Conservation (phyloP, 2,329 filamentous ascomycete genomes). For the Pseudogymnoascus sp. region DNA sequence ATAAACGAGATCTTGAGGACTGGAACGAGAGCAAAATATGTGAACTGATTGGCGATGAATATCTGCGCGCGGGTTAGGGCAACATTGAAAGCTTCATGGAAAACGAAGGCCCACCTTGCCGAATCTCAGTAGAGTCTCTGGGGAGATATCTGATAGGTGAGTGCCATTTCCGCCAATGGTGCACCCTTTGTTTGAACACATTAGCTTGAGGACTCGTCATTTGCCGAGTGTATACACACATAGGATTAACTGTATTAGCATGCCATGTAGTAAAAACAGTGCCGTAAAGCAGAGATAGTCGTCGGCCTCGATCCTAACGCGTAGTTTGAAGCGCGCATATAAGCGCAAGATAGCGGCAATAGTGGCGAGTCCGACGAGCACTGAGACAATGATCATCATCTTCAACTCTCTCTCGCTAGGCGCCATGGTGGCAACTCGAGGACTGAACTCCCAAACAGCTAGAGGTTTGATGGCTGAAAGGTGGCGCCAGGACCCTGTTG, state of each 20-base stretch:
- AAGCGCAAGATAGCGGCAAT: neutral
- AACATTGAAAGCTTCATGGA: no score
- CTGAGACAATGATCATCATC: constrained; percentile 2
- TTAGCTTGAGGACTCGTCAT: neutral
- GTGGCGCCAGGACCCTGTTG: neutral
- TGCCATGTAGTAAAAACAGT: neutral
- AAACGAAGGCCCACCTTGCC: neutral
- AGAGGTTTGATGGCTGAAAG: neutral
- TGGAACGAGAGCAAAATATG: neutral
- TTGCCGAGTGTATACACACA: neutral
- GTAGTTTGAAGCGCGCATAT: neutral
- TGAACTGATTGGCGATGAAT: constrained; percentile 4
- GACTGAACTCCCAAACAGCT: neutral
- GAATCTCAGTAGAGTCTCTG: neutral
- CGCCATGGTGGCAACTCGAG: constrained; percentile 1
- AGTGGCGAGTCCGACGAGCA: neutral
- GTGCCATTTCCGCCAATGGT: constrained; percentile 1
- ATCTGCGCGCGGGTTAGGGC: neutral
- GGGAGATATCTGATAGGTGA: neutral
- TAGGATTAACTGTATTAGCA: neutral
- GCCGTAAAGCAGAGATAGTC: constrained; percentile 5
- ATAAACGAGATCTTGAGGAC: constrained; percentile 1
- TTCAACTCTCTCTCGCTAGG: neutral
- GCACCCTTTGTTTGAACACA: neutral
- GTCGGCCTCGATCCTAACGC: neutral